phyloP scores from a whole-genome alignment of 306 rosid genomes.

The Lupinus albus region DNA sequence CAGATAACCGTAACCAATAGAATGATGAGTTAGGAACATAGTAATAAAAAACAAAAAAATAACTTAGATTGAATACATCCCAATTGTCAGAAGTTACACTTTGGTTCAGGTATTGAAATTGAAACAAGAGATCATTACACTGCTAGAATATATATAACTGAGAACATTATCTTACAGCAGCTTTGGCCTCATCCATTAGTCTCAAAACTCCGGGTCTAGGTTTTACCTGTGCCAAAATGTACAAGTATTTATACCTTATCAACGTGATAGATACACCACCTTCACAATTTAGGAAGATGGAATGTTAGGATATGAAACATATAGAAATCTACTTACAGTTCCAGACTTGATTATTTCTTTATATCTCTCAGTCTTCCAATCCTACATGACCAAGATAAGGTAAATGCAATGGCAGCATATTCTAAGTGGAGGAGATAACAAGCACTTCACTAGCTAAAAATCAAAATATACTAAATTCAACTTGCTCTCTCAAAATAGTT shows the following conservation, averaged over 20 bases:
- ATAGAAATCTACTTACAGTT: conserved; percentile 59
- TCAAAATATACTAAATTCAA: conserved; percentile 7
- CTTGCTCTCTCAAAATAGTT: conserved; percentile 5
- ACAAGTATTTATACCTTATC: conserved; percentile 11
- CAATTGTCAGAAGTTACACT: conserved; percentile 10
- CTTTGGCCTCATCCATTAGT: conserved; percentile 90
- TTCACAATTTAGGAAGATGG: conserved; percentile 22
- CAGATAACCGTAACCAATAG: conserved; percentile 23
- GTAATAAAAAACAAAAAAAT: neutral
- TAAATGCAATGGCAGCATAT: conserved; percentile 30
- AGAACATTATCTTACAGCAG: conserved; percentile 68
- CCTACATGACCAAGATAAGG: conserved; percentile 55
- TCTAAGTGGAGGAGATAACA: neutral
- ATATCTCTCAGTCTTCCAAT: conserved; percentile 97
- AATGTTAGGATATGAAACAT: conserved; percentile 22
- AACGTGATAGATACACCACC: conserved; percentile 9
- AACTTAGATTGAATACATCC: conserved; percentile 17
- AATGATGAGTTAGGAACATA: neutral
- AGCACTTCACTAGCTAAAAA: neutral
- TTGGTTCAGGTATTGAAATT: conserved; percentile 26
- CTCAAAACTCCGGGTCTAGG: conserved; percentile 95
- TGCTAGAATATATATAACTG: conserved; percentile 4
- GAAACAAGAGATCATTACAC: conserved; percentile 15
- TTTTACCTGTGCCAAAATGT: conserved; percentile 62
- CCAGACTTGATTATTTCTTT: conserved; percentile 96